These are phyloP conservation scores for Kodamaea fukazawae DNA, from an alignment of 805 yeast species.

Conservation along the genomic window DNA sequence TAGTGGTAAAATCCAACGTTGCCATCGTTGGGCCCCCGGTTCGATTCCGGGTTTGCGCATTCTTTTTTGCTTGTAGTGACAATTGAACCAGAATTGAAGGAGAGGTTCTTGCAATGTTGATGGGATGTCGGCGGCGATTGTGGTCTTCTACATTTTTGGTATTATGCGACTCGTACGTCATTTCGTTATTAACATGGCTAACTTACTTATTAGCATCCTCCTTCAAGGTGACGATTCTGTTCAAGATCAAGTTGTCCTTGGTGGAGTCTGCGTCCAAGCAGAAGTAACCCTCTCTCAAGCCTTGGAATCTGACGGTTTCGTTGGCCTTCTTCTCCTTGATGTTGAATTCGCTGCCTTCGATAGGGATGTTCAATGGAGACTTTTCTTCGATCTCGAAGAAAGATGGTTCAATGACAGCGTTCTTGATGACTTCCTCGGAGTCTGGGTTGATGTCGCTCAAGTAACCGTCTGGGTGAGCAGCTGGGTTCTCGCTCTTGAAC, in stretches of 20 bases:
- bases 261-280: slow-evolving; percentile 79
- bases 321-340: slow-evolving; percentile 63
- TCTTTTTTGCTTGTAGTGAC: too few species aligned
- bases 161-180: too few species aligned
- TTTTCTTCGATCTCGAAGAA: slow-evolving; percentile 62
- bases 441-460: slow-evolving; percentile 78
- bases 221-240: slow-evolving; percentile 91
- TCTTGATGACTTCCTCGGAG: slow-evolving; percentile 64
- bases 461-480: slow-evolving; percentile 83
- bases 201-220: slow-evolving; percentile 32
- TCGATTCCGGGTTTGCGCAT: too few species aligned
- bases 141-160: too few species aligned
- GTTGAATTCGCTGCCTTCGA: slow-evolving; percentile 60
- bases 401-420: slow-evolving; percentile 74
- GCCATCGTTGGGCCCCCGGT: too few species aligned
- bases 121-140: too few species aligned
- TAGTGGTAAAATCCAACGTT: too few species aligned
- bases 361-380: slow-evolving; percentile 72
- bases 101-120: too few species aligned
- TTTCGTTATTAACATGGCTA: too few species aligned
- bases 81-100: too few species aligned
- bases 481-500: slow-evolving; percentile 89
- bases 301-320: slow-evolving; percentile 96
- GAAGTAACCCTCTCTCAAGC: slow-evolving; percentile 94
- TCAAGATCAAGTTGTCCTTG: slow-evolving; percentile 63